Percentiles rank a stretch among this genome's conserved stretches.
Evolutionary conservation across 1,284 basidiomycete genomes (phyloP).

Genomic region (Trichosporon faecale): DNA sequence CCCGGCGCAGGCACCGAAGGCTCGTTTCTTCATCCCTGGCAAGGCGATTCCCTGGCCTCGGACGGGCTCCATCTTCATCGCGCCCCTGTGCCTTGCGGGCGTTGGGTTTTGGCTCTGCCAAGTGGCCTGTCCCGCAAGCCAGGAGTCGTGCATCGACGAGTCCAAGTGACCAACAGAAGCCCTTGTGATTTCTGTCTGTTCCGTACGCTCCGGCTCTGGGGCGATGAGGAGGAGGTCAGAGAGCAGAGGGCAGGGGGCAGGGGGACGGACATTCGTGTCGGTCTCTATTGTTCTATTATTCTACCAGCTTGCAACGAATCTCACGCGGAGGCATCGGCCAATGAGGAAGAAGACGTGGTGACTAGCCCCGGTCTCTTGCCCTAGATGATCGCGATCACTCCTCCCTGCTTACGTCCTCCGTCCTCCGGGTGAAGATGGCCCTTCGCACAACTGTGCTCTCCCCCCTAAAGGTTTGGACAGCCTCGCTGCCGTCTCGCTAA

Average conservation of each 20-base stretch:
- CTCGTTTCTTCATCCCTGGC: background rate
- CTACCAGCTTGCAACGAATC: background rate
- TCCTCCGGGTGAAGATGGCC: background rate
- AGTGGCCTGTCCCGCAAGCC: background rate
- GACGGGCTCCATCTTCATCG: no score
- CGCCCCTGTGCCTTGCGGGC: background rate
- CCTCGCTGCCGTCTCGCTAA: no score
- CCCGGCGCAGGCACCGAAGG: background rate
- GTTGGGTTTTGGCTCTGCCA: background rate
- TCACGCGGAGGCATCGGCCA: background rate
- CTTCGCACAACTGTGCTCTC: background rate
- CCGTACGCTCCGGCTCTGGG: background rate
- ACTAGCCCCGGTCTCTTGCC: background rate
- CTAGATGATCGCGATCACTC: background rate
- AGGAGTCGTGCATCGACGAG: background rate
- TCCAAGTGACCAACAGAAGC: background rate
- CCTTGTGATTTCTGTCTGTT: background rate
- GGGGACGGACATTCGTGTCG: background rate
- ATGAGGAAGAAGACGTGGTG: background rate
- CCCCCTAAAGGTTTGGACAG: no score
- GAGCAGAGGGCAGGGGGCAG: background rate
- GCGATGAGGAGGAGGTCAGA: no score
- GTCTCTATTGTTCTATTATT: background rate
- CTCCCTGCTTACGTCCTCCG: background rate
- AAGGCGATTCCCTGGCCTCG: background rate